Evolutionary conservation across 2,329 filamentous ascomycete species (phyloP).

Genomic region (Pseudonectria buxi): DNA sequence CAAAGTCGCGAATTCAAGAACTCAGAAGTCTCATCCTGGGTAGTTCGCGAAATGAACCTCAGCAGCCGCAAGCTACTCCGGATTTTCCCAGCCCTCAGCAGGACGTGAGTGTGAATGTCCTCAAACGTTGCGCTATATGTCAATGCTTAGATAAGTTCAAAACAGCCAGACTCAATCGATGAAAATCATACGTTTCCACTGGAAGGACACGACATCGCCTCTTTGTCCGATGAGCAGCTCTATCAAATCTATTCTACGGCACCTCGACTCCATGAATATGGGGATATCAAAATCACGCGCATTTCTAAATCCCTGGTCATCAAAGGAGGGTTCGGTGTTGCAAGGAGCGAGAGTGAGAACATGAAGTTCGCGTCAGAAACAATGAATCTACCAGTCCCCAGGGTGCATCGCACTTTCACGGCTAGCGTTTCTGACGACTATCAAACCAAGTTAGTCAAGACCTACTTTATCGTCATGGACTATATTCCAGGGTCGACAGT

Average conservation of each 20-base stretch:
- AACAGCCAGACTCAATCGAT: no score
- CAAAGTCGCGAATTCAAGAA: no score
- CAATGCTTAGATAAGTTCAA: no score
- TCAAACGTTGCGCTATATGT: no score
- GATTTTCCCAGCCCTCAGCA: no score
- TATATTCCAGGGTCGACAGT: conserved; percentile 1
- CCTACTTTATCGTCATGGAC: conserved; percentile 2
- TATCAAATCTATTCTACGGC: neutral
- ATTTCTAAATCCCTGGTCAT: conserved; percentile 4
- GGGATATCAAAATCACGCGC: conserved; percentile 1
- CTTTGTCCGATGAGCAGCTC: neutral
- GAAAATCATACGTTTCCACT: neutral
- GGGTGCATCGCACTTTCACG: conserved; percentile 1
- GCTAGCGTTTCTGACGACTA: neutral
- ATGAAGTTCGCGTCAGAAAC: conserved; percentile 1
- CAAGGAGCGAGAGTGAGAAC: conserved; percentile 3
- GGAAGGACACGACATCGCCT: neutral
- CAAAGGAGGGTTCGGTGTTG: neutral
- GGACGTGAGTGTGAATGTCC: no score
- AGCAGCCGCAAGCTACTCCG: no score
- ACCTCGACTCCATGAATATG: conserved; percentile 1
- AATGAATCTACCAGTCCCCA: conserved; percentile 1
- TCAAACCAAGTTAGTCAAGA: no score
- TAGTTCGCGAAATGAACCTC: no score
- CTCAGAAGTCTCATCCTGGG: no score